phyloP scores from a whole-genome alignment of 2,329 filamentous ascomycete genomes.

The Aurifilum marmelostoma region DNA sequence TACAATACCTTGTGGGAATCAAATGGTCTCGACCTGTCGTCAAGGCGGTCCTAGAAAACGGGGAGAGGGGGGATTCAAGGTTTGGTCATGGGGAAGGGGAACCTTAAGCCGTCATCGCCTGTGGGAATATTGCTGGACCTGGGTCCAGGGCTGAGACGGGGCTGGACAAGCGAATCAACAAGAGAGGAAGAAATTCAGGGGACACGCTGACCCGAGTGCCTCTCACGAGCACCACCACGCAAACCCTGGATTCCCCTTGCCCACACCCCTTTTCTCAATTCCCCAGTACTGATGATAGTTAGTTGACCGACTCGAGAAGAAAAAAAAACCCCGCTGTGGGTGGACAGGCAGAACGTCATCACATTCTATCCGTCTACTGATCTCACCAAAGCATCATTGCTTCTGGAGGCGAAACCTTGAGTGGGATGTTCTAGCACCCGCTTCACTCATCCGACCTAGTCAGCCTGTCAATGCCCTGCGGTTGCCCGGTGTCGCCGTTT shows the following conservation, averaged over 20 bases:
- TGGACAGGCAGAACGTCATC: background rate
- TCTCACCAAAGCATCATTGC: background rate
- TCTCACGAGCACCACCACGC: background rate
- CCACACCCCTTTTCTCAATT: background rate
- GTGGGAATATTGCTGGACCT: background rate
- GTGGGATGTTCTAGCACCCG: no score
- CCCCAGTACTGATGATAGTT: background rate
- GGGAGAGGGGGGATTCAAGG: background rate
- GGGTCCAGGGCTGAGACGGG: background rate
- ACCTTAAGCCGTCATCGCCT: background rate
- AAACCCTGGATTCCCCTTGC: background rate
- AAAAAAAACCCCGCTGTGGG: background rate
- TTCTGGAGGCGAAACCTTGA: background rate
- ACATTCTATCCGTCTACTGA: background rate
- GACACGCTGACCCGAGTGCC: background rate
- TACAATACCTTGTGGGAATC: background rate
- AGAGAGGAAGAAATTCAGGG: constrained; percentile 3
- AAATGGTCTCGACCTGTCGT: background rate
- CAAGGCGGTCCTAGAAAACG: background rate
- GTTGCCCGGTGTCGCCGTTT: background rate
- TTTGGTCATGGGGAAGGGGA: background rate
- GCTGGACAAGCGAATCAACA: background rate
- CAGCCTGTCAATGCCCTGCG: background rate
- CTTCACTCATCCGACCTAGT: background rate
- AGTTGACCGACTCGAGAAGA: no score